These are phyloP conservation scores for Rhodotorula sp. DNA, from an alignment of 1,284 basidiomycete genomes.

Conservation along the genomic window DNA sequence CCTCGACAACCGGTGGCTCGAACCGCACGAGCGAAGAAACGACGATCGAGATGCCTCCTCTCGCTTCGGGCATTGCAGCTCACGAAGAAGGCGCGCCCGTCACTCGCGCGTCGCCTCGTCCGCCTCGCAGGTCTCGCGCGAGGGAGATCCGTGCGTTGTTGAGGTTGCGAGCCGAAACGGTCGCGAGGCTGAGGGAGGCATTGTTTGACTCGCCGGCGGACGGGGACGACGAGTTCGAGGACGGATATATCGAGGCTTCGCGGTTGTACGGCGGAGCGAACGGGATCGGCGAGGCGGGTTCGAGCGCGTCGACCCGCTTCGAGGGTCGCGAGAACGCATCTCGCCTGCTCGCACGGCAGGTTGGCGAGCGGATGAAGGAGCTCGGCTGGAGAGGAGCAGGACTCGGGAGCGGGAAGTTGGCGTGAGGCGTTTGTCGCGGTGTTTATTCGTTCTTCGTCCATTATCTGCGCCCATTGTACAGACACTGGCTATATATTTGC, in stretches of 20 bases:
- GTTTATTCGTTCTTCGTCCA: neutral
- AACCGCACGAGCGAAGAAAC: neutral
- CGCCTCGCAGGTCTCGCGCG: neutral
- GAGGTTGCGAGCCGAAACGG: slow-evolving; percentile 13
- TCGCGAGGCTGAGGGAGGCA: slow-evolving; percentile 7
- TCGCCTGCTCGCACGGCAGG: neutral
- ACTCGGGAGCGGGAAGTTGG: neutral
- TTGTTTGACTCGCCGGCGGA: slow-evolving; percentile 4
- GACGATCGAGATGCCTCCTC: slow-evolving; percentile 2
- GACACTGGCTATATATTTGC: no score
- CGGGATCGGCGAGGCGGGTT: neutral
- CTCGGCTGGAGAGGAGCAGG: slow-evolving; percentile 4
- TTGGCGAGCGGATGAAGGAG: slow-evolving; percentile 2
- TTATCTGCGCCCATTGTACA: neutral
- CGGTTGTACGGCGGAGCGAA: neutral
- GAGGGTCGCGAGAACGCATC: neutral
- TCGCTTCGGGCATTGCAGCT: neutral
- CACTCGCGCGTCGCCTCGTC: neutral
- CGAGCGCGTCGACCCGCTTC: neutral
- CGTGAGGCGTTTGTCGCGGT: neutral
- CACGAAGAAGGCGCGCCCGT: no score
- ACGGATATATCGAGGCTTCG: neutral
- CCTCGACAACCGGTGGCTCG: neutral
- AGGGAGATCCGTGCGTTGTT: slow-evolving; percentile 12
- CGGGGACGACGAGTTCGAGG: neutral